Base-by-base conservation (phyloP, 768 basidiomycete species). In the Royoungia palumana region DNA sequence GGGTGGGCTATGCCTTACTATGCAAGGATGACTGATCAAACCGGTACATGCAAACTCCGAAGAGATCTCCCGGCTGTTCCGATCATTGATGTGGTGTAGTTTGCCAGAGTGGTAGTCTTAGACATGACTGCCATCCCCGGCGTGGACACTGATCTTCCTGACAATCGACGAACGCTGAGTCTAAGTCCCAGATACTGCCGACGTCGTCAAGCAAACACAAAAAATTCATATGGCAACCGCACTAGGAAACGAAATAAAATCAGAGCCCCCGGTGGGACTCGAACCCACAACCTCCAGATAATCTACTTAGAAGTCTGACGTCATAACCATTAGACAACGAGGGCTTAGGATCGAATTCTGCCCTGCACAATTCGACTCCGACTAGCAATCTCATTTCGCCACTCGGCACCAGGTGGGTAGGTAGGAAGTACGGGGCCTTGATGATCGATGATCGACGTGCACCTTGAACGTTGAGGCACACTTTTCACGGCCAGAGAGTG, bases 281-380 rank as follows among this genome's bases (percentile, higher is more conserved):
- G 85, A 87, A 87, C 85, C 77, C 83, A 80, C 83, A 87, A 79
- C 83, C 85, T 85, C 82, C 84, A 86, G 84, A 86, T 53, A 77
- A 78, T 82, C 83, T 80, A 75, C 79, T 49, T 83, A 87, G 85
- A 87, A 87, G 85, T 87, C 85, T 87, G 85, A 86, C 85, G 85
- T 86, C 85, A 87, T 87, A 83, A 74, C 85, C 85, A 87, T 87
- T 86, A 87, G 83, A 86, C 85, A 83, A 87, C 80, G 77, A 76
- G 85, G 83, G 84, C 85, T 54, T 61, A 24, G 5, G n/a, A 32
- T 0, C 11, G 9, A 6, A 2, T 0, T 0, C 2, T 1, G 5
- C 6, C 25, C n/a, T 39, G 20, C 36, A 45, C n/a, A 6, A 35
- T 27, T 19, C 6, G 9, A 32, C 30, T 13, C 30, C 5, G 9